phyloP scores from a whole-genome alignment of 2,329 filamentous ascomycete species.

The Aspergillus vadensis region DNA sequence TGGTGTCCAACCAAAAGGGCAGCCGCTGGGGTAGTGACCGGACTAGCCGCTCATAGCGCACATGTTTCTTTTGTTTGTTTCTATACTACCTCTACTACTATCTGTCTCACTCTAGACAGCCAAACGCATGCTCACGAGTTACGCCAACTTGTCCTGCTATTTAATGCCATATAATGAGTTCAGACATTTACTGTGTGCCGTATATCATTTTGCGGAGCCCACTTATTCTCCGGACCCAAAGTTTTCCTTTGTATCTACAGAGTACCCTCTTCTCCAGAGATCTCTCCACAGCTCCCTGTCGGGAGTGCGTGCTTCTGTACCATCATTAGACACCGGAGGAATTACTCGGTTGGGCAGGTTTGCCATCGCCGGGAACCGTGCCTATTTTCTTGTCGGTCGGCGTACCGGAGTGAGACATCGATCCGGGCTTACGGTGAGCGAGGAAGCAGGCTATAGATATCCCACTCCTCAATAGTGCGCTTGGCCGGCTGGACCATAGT shows the following conservation, averaged over 20 bases:
- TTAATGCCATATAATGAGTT: no score
- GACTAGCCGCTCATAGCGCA: background rate
- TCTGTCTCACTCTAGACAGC: no score
- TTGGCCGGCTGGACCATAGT: background rate
- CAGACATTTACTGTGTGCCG: no score
- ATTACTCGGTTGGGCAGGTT: background rate
- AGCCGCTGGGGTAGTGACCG: background rate
- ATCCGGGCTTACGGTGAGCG: no score
- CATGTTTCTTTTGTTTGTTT: background rate
- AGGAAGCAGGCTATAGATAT: background rate
- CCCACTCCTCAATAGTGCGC: background rate
- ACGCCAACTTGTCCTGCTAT: no score
- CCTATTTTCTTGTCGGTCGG: background rate
- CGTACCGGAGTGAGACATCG: background rate
- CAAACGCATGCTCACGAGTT: no score
- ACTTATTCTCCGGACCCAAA: no score
- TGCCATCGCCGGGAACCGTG: background rate
- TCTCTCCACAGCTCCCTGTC: background rate
- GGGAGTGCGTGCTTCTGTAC: no score
- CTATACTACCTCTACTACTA: background rate
- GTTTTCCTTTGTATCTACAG: no score
- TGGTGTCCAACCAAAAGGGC: slow-evolving; percentile 13
- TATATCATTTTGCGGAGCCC: no score
- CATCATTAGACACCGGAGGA: background rate
- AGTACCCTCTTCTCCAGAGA: background rate